Conservation (phyloP, 1,139 yeast species). For the Dujonia santamariae region DNA sequence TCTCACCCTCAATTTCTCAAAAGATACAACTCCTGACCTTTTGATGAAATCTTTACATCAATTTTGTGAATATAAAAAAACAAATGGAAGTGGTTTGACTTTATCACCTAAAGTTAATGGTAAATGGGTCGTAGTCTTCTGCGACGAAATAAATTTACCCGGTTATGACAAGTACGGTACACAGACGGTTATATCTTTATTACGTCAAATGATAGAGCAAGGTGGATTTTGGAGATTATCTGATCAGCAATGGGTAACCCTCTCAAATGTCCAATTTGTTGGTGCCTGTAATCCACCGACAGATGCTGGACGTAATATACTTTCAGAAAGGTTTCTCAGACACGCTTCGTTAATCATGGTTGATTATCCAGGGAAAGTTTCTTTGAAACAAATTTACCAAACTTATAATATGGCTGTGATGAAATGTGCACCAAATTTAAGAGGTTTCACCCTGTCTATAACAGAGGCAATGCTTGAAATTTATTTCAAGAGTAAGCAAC, state of each 20-base stretch:
- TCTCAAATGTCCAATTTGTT: constrained; percentile 74
- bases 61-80: constrained; percentile 59
- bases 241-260: constrained; percentile 62
- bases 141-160: constrained; percentile 91
- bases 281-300: constrained; percentile 94
- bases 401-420: constrained; percentile 58
- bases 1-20: constrained; percentile 76
- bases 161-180: constrained; percentile 71
- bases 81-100: constrained; percentile 43
- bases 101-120: constrained; percentile 63
- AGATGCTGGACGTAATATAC: constrained; percentile 67
- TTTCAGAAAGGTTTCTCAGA: constrained; percentile 66
- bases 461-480: constrained; percentile 69
- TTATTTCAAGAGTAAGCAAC: constrained; percentile 43
- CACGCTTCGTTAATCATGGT: constrained; percentile 69
- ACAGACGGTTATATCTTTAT: constrained; percentile 68
- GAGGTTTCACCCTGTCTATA: constrained; percentile 50
- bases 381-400: constrained; percentile 66
- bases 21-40: constrained; percentile 67
- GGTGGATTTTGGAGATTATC: constrained; percentile 73
- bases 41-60: constrained; percentile 69
- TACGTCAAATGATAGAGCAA: constrained; percentile 73
- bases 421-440: constrained; percentile 59
- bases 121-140: constrained; percentile 78
- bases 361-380: constrained; percentile 71